These are phyloP conservation scores for Botryobasidium botryosum DNA, from an alignment of 768 basidiomycete species.

Conservation along the genomic window DNA sequence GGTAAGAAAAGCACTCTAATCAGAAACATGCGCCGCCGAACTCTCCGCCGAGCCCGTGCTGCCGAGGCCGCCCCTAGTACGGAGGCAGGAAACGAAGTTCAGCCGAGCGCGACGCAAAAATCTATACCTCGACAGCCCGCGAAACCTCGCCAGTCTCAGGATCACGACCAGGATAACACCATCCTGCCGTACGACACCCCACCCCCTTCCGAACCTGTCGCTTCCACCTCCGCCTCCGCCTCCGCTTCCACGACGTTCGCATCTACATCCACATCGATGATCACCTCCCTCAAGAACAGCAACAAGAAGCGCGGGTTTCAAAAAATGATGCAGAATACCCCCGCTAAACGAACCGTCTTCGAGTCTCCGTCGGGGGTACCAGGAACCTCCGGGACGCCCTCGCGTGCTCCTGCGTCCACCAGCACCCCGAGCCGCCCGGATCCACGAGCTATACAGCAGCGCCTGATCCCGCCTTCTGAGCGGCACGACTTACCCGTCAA, in stretches of 20 bases:
- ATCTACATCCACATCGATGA: background rate
- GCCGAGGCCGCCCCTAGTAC: background rate
- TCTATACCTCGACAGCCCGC: background rate
- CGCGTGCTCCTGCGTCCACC: background rate
- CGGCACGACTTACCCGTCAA: conserved; percentile 7
- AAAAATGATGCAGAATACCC: background rate
- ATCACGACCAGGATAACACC: background rate
- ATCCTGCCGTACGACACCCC: background rate
- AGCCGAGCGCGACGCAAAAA: background rate
- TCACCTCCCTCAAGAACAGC: conserved; percentile 6
- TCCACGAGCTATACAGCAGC: background rate
- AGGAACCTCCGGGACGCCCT: background rate
- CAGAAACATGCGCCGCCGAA: conserved; percentile 1
- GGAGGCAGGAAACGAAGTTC: background rate
- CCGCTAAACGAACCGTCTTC: conserved; percentile 1
- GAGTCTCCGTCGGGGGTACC: too few species aligned
- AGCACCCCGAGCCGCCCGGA: background rate
- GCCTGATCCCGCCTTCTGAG: conserved; percentile 8
- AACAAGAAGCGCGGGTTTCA: conserved; percentile 7
- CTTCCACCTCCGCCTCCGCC: background rate
- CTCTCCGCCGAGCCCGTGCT: background rate
- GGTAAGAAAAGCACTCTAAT: conserved; percentile 4
- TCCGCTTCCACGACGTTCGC: background rate
- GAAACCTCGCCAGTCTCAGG: background rate
- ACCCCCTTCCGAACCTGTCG: too few species aligned